Evolutionary conservation across 352 stramenopile genomes (phyloP), one percentile per base, ranked within the genome.

Genomic region (Globisporangium uncinulatum): DNA sequence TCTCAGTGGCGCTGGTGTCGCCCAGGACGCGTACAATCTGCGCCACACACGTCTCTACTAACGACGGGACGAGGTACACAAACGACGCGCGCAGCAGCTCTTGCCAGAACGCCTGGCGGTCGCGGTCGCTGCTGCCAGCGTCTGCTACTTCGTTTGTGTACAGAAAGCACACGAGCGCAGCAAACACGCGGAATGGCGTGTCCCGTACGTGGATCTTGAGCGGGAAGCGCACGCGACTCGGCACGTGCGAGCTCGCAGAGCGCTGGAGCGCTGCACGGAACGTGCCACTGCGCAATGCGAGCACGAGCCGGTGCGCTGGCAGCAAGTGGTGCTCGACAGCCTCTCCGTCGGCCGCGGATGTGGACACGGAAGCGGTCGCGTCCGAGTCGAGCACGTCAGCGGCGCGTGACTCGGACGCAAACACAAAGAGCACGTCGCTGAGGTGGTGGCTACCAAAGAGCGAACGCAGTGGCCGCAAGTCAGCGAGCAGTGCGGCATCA

Each of bases 121-220:
- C 46, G 21, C 60, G 55, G 32, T 34, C 9, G 21, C 37, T 36
- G 1, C 29, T 20, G 14, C 47, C 37, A 14, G 50, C 31, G 42
- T 41, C 29, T 2, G 36, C 50, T 34, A 88, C 61, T 36, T 92
- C 71, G 47, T 87, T 86, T n/a, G 78, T 89, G 66, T 94, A 94
- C 29, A 94, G 55, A 51, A 83, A 94, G 24, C 72, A 61, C 42
- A 94, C 58, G 50, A 94, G 52, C 42, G 74, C 70, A 20, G 79
- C 76, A 64, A 94, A 92, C 5, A 89, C 76, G 11, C 57, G 65
- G 44, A 85, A 90, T 13, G 84, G 59, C n/a, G 84, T 94, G 62
- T 94, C 82, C 51, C 91, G 74, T 17, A 94, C 70, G 65, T 89
- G 59, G 47, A 94, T 89, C 57, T 89, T 89, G 32, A 94, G 67